A percentile compares a stretch with the other conserved stretches of the same genome.
These are phyloP conservation scores for Andrographis paniculata DNA, from an alignment of 305 asterid genomes.

Conservation along the genomic window DNA sequence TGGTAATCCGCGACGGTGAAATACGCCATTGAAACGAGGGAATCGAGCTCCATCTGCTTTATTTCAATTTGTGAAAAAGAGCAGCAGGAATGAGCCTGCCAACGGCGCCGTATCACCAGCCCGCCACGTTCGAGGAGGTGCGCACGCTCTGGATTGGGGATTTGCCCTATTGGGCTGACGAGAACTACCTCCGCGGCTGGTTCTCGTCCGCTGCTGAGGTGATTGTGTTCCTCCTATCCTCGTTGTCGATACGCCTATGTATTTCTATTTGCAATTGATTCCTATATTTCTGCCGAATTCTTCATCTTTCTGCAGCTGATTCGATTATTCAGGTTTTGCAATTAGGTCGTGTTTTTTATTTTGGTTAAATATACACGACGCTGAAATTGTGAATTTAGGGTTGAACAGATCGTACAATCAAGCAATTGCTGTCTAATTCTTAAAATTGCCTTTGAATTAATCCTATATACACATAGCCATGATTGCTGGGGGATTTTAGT, in stretches of 20 bases:
- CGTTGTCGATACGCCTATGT: not conserved
- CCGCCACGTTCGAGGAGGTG: slow-evolving; percentile 84
- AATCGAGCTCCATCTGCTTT: not conserved
- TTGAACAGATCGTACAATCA: not conserved
- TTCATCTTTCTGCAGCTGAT: not conserved
- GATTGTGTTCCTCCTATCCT: not conserved
- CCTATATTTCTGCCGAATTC: not conserved
- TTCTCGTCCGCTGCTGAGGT: slow-evolving; percentile 82
- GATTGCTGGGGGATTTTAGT: too few relatives aligned
- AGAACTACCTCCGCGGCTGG: slow-evolving; percentile 82
- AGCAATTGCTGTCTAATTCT: not conserved
- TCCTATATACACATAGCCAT: not conserved
- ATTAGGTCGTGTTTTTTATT: slow-evolving; percentile 3
- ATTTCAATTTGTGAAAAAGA: not conserved
- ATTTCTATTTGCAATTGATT: not conserved
- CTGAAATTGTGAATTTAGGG: not conserved
- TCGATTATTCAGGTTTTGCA: not conserved
- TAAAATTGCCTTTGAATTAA: not conserved
- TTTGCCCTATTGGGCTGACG: slow-evolving; percentile 97
- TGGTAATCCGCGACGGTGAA: too few relatives aligned
- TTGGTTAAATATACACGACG: not conserved
- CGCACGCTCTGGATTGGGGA: slow-evolving; percentile 98
- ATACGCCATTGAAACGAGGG: not conserved
- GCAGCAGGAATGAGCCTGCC: slow-evolving; percentile 27
- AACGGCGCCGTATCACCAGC: slow-evolving; percentile 78